These are phyloP conservation scores for Fusarium temperatum DNA, from an alignment of 2,329 filamentous ascomycete genomes.

Conservation along the genomic window DNA sequence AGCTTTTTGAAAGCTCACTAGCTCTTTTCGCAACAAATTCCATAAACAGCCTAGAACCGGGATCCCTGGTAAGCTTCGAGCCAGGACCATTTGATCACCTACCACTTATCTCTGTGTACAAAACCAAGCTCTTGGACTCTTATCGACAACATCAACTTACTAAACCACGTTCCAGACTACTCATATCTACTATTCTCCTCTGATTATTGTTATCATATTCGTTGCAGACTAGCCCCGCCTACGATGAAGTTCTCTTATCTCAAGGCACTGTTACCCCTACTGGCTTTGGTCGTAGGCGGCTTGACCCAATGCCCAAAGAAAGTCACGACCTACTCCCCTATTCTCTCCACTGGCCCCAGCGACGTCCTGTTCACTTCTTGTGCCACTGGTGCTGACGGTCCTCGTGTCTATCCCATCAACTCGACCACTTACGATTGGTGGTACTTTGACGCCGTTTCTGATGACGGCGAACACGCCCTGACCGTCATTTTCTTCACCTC, in stretches of 20 bases:
- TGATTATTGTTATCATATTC: no score
- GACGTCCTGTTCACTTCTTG: not conserved
- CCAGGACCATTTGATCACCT: fast-evolving
- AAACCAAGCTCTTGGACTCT: not conserved
- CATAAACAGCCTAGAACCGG: not conserved
- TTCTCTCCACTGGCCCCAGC: not conserved
- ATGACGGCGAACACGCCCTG: not conserved
- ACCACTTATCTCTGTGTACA: not conserved
- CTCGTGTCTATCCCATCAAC: not conserved
- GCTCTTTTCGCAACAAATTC: not conserved
- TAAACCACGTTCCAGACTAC: no score
- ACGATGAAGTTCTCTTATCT: not conserved
- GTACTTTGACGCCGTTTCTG: not conserved
- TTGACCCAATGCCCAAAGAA: not conserved
- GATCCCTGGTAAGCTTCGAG: not conserved
- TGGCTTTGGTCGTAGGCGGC: not conserved
- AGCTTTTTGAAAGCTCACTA: fast-evolving
- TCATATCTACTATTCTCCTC: not conserved
- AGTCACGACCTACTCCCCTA: not conserved
- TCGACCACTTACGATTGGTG: not conserved
- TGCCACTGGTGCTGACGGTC: not conserved
- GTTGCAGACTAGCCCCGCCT: not conserved
- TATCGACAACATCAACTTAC: not conserved
- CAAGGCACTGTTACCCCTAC: not conserved
- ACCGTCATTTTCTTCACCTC: not conserved